Evolutionary conservation across 1,284 basidiomycete species (phyloP).

Genomic region (Cryptococcus amylolentus): DNA sequence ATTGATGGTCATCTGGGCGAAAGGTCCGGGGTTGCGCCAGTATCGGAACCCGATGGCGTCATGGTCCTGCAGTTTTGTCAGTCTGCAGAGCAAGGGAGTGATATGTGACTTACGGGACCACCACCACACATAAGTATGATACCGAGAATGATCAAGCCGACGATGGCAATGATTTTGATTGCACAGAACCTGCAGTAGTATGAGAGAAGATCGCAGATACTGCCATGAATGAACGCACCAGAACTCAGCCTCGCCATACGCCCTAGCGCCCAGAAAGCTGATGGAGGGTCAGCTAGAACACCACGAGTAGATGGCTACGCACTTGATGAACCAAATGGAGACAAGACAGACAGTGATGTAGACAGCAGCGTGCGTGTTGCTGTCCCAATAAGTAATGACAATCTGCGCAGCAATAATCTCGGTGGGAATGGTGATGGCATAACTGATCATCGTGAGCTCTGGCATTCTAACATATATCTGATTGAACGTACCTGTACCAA

Average conservation of each 20-base stretch:
- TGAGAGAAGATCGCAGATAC: conserved; percentile 45
- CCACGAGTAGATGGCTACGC: not conserved
- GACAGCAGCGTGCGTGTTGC: conserved; percentile 40
- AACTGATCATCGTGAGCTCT: too few species aligned
- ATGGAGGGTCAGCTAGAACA: not conserved
- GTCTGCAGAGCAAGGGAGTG: not conserved
- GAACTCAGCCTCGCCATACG: conserved; percentile 32
- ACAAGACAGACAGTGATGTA: conserved; percentile 50
- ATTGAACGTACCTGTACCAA: conserved; percentile 27
- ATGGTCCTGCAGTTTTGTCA: conserved; percentile 21
- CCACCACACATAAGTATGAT: conserved; percentile 68
- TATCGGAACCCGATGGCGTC: conserved; percentile 55
- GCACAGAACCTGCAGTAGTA: conserved; percentile 36
- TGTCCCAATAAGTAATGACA: conserved; percentile 48
- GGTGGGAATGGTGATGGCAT: conserved; percentile 29
- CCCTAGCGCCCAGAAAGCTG: conserved; percentile 39
- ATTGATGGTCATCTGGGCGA: conserved; percentile 12
- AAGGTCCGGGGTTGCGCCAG: conserved; percentile 54
- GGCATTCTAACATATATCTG: too few species aligned
- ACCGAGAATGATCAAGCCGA: conserved; percentile 56
- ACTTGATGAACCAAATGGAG: conserved; percentile 42
- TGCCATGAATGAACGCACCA: conserved; percentile 2
- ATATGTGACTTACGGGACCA: conserved; percentile 50
- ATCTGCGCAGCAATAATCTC: conserved; percentile 33
- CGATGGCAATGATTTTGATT: conserved; percentile 29